Percentiles rank a stretch among this genome's conserved stretches.
Evolutionary conservation across 2,329 filamentous ascomycete species (phyloP).

Genomic region (Aureobasidium sp.): DNA sequence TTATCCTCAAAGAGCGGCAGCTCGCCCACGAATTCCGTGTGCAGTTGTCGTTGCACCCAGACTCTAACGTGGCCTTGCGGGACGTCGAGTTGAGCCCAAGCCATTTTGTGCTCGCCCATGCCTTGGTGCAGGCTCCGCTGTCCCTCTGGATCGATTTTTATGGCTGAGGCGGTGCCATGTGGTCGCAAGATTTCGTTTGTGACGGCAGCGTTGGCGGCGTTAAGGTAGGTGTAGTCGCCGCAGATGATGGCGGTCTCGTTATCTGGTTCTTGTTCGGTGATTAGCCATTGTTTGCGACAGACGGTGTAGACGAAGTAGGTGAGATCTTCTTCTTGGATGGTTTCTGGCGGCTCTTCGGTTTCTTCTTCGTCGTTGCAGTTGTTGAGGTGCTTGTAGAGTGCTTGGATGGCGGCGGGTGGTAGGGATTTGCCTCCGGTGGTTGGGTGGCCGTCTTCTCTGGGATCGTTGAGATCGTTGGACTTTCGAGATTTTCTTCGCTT

Average conservation of each 20-base stretch:
- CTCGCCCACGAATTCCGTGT: background rate
- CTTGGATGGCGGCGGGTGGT: background rate
- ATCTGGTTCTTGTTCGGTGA: background rate
- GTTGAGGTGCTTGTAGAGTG: background rate
- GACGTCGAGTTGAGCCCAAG: background rate
- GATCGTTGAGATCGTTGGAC: background rate
- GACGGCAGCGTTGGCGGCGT: slow-evolving; percentile 8
- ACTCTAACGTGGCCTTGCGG: slow-evolving; percentile 4
- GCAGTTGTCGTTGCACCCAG: slow-evolving; percentile 2
- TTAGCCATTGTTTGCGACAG: slow-evolving; percentile 7
- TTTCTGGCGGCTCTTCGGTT: background rate
- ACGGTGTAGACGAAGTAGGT: slow-evolving; percentile 13
- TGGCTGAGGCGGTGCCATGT: background rate
- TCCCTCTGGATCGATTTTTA: background rate
- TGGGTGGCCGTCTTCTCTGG: background rate
- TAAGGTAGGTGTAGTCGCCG: background rate
- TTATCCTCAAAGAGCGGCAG: slow-evolving; percentile 3
- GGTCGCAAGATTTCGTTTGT: slow-evolving; percentile 5
- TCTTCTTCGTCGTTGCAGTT: background rate
- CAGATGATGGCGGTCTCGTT: background rate
- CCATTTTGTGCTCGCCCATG: background rate
- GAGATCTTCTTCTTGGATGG: background rate
- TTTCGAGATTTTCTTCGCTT: background rate
- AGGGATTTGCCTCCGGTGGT: background rate
- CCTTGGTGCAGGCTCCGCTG: background rate